These are phyloP conservation scores for Sarocladium strictum DNA, from an alignment of 2,329 filamentous ascomycete genomes.

Conservation along the genomic window DNA sequence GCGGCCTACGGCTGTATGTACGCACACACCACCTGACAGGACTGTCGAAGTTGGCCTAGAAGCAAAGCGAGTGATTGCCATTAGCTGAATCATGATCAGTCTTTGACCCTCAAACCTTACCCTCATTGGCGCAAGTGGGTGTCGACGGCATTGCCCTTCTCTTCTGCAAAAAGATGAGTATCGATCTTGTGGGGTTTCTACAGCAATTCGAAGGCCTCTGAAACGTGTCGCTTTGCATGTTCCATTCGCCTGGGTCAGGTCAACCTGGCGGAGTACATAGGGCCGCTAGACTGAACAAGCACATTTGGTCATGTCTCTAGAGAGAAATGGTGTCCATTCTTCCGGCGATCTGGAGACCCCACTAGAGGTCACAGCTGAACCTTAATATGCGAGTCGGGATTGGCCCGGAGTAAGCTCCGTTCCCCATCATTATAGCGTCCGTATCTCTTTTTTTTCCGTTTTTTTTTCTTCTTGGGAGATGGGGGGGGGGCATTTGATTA, in stretches of 20 bases:
- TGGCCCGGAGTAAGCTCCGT: not conserved
- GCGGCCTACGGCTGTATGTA: no score
- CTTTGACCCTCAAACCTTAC: not conserved
- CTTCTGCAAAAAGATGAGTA: not conserved
- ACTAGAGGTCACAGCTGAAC: not conserved
- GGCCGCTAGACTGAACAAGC: not conserved
- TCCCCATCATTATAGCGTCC: not conserved
- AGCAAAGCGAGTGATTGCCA: not conserved
- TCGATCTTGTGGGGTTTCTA: not conserved
- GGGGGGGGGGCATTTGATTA: no score
- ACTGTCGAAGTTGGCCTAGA: not conserved
- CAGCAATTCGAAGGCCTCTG: not conserved
- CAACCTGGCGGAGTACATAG: not conserved
- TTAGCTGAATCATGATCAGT: not conserved
- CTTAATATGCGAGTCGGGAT: no score
- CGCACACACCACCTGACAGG: no score
- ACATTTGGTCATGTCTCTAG: not conserved
- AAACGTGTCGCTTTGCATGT: not conserved
- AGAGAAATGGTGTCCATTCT: not conserved
- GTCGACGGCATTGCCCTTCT: no score
- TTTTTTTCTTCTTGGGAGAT: no score
- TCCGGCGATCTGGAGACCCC: not conserved
- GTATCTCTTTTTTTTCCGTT: no score
- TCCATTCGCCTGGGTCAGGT: not conserved
- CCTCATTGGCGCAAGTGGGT: not conserved